phyloP scores from a whole-genome alignment of 208 protist genomes.

The Trypanosoma melophagium region DNA sequence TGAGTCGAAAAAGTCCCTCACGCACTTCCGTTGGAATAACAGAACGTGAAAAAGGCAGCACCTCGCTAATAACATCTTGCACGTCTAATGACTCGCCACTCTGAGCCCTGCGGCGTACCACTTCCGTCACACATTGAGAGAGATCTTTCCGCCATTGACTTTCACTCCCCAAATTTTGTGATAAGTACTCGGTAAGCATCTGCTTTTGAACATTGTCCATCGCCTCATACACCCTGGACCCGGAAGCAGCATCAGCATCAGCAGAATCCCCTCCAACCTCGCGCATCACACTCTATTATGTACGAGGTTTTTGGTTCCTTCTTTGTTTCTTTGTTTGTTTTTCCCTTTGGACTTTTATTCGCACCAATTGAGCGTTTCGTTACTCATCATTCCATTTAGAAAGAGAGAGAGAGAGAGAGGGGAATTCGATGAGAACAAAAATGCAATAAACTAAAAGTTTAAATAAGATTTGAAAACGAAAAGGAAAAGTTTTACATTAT shows the following conservation, averaged over 20 bases:
- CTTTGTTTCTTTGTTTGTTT: slow-evolving; percentile 15
- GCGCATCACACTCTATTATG: slow-evolving; percentile 15
- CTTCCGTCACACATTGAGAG: slow-evolving; percentile 18
- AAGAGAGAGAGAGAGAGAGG: no score
- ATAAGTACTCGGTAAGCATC: slow-evolving; percentile 40
- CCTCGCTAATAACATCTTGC: slow-evolving; percentile 50
- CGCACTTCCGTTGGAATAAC: slow-evolving; percentile 49
- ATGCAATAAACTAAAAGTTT: no score
- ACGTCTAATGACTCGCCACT: slow-evolving; percentile 53
- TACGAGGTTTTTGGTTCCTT: neutral
- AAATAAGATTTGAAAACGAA: no score
- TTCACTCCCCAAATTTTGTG: slow-evolving; percentile 15
- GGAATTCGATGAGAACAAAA: no score
- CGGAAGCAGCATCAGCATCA: slow-evolving; percentile 9
- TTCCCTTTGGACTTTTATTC: neutral
- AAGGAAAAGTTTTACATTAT: no score
- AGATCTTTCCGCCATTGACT: slow-evolving; percentile 10
- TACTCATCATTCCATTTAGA: no score
- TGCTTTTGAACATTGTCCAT: slow-evolving; percentile 66
- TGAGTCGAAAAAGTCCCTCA: slow-evolving; percentile 62
- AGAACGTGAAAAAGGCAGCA: slow-evolving; percentile 48
- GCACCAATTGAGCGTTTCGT: no score
- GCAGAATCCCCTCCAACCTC: neutral
- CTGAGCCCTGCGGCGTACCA: slow-evolving; percentile 42
- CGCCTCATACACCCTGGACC: slow-evolving; percentile 48